phyloP scores from a whole-genome alignment of 2,329 filamentous ascomycete species.

The Sporothrix inflata region DNA sequence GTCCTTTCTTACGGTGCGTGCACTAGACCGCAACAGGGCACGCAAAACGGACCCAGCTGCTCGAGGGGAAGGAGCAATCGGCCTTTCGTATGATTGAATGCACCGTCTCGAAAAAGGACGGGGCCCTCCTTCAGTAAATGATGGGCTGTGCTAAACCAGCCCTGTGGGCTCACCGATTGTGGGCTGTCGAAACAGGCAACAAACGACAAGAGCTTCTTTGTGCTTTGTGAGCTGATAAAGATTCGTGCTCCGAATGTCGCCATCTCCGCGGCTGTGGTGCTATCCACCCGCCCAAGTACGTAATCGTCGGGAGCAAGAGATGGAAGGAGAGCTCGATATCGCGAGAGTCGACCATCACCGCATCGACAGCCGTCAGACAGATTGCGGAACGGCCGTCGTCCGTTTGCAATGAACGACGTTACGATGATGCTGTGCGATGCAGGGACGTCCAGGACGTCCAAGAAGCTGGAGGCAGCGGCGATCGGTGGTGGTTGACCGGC shows the following conservation, averaged over 20 bases:
- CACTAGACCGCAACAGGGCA: neutral
- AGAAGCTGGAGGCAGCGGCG: neutral
- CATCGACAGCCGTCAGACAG: neutral
- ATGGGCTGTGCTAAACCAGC: conserved; percentile 12
- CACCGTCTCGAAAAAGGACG: no score
- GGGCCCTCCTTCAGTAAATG: no score
- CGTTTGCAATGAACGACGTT: neutral
- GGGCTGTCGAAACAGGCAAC: neutral
- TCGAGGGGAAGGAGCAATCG: neutral
- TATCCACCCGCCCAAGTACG: conserved; percentile 20
- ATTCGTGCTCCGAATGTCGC: conserved; percentile 26
- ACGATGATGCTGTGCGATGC: neutral
- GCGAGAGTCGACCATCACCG: neutral
- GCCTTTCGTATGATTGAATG: neutral
- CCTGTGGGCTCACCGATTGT: conserved; percentile 11
- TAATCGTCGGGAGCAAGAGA: neutral
- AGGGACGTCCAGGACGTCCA: neutral
- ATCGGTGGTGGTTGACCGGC: neutral
- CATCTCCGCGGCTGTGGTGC: conserved; percentile 24
- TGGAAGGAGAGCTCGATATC: neutral
- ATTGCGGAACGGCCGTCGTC: neutral
- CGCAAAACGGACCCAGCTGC: neutral
- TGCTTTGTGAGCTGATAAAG: conserved; percentile 6
- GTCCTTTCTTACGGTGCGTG: neutral
- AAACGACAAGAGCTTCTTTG: neutral